Base-by-base conservation (phyloP, 1,139 yeast species). In the Protomyces macrosporus region DNA sequence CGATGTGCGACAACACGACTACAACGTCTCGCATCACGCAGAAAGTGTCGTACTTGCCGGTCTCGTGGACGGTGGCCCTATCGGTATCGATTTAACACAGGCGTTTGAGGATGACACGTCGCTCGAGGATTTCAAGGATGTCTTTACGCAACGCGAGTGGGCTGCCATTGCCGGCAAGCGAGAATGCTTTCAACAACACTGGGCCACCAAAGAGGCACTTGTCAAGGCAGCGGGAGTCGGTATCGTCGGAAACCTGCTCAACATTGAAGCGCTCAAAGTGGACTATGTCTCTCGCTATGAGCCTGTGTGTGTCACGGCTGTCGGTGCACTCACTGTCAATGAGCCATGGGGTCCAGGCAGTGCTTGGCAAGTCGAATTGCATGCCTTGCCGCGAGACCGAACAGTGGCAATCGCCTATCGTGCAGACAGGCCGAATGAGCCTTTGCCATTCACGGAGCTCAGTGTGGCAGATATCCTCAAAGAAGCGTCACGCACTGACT, bases 181-280 rank as follows among this genome's bases (percentile, higher is more conserved):
- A 45, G 34, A 39, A 9, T 23, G 60, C 16, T 58, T 67, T 10
- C 66, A 58, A 40, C 59, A 65, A 14, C 68, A 62, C 34, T 68
- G 70, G 70, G 68, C 70, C 10, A 61, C 67, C 45, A 68, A 68
- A 39, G 70, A 68, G 42, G 67, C 69, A 3, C 68, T 65, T 39
- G 68, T 69, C 48, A 68, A 68, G 42, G 70, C 69, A 23, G 55
- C 62, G 12, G 70, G 70, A 3, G 57, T 60, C 45, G 70, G 70
- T 6, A 60, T 68, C 35, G 62, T 63, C 23, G 54, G 66, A 6
- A 63, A 65, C 48, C 48, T 68, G 16, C 52, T 33, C 9, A 39
- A 67, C 3, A 64, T 68, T 57, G 67, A 64, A 54, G 68, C 68
- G 37, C 48, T 45, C 3, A 34, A 55, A 16, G 67, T 68, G 23